phyloP scores from a whole-genome alignment of 2,329 filamentous ascomycete genomes.

The Fusarium solani-melongenae region DNA sequence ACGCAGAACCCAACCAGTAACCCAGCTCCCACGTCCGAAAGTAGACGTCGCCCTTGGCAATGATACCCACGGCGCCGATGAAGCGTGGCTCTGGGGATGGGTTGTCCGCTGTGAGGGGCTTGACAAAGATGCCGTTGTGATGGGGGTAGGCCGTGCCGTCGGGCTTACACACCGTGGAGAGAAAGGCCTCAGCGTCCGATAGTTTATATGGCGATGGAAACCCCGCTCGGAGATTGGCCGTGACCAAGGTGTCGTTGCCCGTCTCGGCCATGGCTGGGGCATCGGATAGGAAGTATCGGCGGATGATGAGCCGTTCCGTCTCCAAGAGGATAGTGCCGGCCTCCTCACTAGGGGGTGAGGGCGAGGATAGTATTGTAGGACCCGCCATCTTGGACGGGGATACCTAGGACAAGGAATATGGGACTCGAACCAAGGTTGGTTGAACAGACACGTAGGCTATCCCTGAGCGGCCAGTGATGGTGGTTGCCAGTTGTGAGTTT shows the following conservation, averaged over 20 bases:
- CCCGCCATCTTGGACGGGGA: constrained; percentile 22
- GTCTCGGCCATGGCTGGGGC: constrained; percentile 47
- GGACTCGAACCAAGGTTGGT: neutral
- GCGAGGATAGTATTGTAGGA: constrained; percentile 33
- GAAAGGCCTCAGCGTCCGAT: constrained; percentile 52
- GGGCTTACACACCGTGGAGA: constrained; percentile 38
- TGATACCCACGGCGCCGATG: constrained; percentile 56
- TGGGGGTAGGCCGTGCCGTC: constrained; percentile 38
- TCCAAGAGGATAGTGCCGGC: constrained; percentile 46
- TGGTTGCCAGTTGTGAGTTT: neutral
- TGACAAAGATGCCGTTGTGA: constrained; percentile 52
- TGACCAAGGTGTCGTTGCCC: constrained; percentile 54
- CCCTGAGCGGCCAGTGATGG: neutral
- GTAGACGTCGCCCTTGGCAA: constrained; percentile 51
- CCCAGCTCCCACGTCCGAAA: constrained; percentile 60
- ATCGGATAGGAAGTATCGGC: constrained; percentile 54
- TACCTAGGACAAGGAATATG: neutral
- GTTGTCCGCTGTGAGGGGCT: constrained; percentile 42
- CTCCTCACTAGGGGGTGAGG: constrained; percentile 40
- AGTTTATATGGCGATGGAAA: constrained; percentile 61
- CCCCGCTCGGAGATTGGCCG: constrained; percentile 53
- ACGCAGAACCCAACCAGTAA: constrained; percentile 57
- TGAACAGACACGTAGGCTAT: neutral
- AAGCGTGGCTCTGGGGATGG: constrained; percentile 40
- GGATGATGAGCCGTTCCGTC: constrained; percentile 52